These are phyloP conservation scores for Trichoderma cornu-damae DNA, from an alignment of 2,329 filamentous ascomycete species.

Conservation along the genomic window DNA sequence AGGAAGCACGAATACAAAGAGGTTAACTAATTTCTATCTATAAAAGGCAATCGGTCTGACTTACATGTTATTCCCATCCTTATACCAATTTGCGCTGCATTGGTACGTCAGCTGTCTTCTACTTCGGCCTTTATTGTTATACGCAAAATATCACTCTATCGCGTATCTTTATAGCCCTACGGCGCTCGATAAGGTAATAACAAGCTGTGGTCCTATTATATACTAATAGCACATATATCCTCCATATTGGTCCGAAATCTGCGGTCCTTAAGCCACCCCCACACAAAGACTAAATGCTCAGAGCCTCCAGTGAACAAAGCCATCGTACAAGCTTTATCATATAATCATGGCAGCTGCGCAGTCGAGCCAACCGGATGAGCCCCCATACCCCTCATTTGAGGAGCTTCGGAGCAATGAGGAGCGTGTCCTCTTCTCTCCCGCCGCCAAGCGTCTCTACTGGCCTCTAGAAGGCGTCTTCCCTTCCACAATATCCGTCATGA, in stretches of 20 bases:
- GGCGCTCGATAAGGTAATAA: not conserved
- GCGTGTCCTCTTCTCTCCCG: not conserved
- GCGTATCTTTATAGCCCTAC: not conserved
- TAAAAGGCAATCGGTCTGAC: not conserved
- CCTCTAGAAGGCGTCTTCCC: slow-evolving; percentile 2
- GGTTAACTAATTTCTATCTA: not conserved
- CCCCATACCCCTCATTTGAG: not conserved
- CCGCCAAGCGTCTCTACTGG: slow-evolving; percentile 5
- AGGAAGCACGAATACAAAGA: not conserved
- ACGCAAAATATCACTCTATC: not conserved
- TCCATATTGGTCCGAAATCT: not conserved
- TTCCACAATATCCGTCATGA: not conserved
- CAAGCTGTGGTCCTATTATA: not conserved
- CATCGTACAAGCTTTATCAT: not conserved
- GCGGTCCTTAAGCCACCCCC: not conserved
- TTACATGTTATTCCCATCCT: not conserved
- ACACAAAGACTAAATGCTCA: not conserved
- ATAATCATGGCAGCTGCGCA: not conserved
- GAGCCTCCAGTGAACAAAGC: not conserved
- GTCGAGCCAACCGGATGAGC: not conserved
- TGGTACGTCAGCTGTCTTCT: not conserved
- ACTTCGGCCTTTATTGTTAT: not conserved
- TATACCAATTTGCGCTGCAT: not conserved
- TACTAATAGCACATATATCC: not conserved
- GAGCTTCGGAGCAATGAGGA: slow-evolving; percentile 1